A percentile compares a stretch with the other conserved stretches of the same genome.
phyloP scores from a whole-genome alignment of 805 yeast genomes.

The Starmerella sp. region DNA sequence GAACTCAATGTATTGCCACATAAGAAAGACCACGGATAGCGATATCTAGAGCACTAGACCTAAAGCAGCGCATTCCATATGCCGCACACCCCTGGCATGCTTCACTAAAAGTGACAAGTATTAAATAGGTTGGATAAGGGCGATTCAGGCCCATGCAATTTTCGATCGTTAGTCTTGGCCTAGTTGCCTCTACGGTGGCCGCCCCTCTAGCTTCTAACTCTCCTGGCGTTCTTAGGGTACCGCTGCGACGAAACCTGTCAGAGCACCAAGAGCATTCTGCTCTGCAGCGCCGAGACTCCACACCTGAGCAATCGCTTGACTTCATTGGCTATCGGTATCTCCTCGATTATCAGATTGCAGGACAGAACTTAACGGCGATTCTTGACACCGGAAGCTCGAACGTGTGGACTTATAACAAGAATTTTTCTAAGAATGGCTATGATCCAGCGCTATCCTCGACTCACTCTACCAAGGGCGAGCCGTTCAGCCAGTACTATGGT shows the following conservation, averaged over 20 bases:
- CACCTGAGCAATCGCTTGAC: not conserved
- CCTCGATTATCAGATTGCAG: slow-evolving; percentile 32
- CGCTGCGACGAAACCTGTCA: not conserved
- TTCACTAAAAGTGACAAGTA: no score
- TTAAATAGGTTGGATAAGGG: no score
- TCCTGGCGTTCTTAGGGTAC: not conserved
- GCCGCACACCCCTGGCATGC: no score
- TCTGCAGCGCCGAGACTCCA: not conserved
- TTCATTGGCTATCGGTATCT: not conserved
- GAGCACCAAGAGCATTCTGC: not conserved
- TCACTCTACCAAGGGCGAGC: slow-evolving; percentile 6
- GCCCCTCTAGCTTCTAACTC: no score
- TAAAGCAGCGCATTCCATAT: no score
- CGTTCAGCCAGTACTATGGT: slow-evolving; percentile 8
- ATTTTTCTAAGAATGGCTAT: slow-evolving; percentile 20
- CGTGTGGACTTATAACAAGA: slow-evolving; percentile 42
- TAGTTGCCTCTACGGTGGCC: no score
- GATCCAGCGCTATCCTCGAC: slow-evolving; percentile 21
- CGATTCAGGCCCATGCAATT: no score
- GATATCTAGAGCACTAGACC: no score
- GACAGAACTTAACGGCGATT: slow-evolving; percentile 37
- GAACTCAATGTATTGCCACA: no score
- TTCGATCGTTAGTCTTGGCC: no score
- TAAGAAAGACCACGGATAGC: no score
- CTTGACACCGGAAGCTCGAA: slow-evolving; percentile 66